phyloP scores from a whole-genome alignment of 1,284 basidiomycete species.

The Ganoderma resinaceum region DNA sequence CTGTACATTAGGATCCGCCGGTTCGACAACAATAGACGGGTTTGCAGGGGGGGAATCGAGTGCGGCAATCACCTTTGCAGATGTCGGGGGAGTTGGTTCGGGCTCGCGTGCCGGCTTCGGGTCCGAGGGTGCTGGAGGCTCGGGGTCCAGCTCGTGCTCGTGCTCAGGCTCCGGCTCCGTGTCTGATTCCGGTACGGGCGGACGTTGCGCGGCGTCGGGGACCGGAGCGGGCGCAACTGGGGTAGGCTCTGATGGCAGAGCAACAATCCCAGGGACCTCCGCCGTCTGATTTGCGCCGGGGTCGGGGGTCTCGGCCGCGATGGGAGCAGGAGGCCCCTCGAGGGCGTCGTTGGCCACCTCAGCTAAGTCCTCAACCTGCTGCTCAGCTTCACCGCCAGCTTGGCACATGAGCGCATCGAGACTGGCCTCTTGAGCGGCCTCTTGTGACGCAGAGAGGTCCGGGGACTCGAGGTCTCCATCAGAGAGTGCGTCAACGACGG shows the following conservation, averaged over 20 bases:
- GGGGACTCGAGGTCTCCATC: slow-evolving; percentile 23
- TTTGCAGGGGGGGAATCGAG: slow-evolving; percentile 2
- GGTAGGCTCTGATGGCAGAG: slow-evolving; percentile 17
- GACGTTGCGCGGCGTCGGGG: background rate
- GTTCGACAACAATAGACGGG: background rate
- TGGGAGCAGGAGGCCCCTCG: slow-evolving; percentile 3
- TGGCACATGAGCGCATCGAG: slow-evolving; percentile 16
- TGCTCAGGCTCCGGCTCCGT: background rate
- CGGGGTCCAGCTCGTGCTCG: background rate
- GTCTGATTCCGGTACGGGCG: background rate
- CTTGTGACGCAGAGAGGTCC: slow-evolving; percentile 8
- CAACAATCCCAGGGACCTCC: slow-evolving; percentile 11
- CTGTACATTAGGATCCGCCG: slow-evolving; percentile 19
- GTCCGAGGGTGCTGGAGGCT: background rate
- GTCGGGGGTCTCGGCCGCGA: slow-evolving; percentile 9
- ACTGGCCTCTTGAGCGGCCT: slow-evolving; percentile 20
- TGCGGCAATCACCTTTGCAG: background rate
- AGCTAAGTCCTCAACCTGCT: background rate
- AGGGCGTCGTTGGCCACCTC: slow-evolving; percentile 3
- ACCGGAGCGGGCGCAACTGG: background rate
- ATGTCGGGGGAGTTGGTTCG: background rate
- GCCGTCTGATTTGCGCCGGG: slow-evolving; percentile 8
- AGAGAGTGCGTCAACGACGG: slow-evolving; percentile 22
- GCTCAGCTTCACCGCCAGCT: background rate
- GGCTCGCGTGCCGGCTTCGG: background rate